Evolutionary conservation across 768 basidiomycete species (phyloP).

Genomic region (Agrocybe pediades): DNA sequence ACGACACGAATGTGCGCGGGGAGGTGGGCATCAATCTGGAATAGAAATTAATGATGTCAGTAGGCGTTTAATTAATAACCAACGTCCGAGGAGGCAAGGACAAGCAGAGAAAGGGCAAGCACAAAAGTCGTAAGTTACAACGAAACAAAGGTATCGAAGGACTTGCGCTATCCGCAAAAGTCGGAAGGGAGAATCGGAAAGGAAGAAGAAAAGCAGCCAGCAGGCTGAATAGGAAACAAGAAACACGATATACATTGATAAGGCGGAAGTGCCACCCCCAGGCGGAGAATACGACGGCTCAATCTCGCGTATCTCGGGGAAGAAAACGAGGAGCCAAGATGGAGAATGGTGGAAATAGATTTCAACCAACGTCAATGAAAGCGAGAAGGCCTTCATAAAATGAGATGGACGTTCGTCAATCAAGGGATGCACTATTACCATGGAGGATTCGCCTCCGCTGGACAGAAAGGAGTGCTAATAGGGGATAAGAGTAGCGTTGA

Average conservation of each 20-base stretch:
- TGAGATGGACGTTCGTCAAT: not conserved
- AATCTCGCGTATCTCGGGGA: too few species aligned
- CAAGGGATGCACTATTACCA: not conserved
- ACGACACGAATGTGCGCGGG: slow-evolving; percentile 83
- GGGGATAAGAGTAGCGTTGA: not conserved
- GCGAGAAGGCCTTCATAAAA: not conserved
- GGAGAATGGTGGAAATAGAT: too few species aligned
- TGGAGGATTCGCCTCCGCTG: not conserved
- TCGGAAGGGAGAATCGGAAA: not conserved
- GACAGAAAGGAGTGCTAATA: not conserved
- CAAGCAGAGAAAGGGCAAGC: too few species aligned
- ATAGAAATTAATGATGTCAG: not conserved
- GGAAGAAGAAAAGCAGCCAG: not conserved
- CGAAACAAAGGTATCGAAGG: not conserved
- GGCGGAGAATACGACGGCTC: too few species aligned
- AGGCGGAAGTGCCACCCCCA: too few species aligned
- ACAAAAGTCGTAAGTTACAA: not conserved
- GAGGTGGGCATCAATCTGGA: slow-evolving; percentile 38
- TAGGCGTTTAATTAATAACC: not conserved
- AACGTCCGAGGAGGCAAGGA: not conserved
- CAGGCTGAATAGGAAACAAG: not conserved
- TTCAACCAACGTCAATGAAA: not conserved
- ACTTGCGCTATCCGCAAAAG: not conserved
- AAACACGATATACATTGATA: not conserved
- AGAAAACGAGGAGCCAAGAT: too few species aligned